Evolutionary conservation across 306 rosid genomes (phyloP).

Genomic region (Dalbergia cultrata): DNA sequence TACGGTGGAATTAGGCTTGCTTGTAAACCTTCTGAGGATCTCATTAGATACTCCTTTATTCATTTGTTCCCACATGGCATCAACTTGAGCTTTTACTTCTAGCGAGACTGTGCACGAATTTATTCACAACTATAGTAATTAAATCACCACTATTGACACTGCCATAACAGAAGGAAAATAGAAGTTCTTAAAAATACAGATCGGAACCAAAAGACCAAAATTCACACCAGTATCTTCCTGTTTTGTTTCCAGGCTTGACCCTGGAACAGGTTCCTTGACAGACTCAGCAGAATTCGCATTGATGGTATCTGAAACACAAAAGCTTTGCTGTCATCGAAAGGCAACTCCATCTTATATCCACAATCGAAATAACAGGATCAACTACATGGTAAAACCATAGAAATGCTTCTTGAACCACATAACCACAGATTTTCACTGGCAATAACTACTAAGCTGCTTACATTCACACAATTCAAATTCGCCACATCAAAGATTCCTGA

Average conservation of each 20-base stretch:
- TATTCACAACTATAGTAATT: conserved; percentile 23
- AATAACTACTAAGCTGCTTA: not conserved
- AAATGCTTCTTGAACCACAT: conserved; percentile 36
- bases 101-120: conserved; percentile 43
- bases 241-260: conserved; percentile 52
- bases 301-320: conserved; percentile 62
- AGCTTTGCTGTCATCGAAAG: conserved; percentile 12
- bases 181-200: conserved; percentile 20
- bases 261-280: conserved; percentile 55
- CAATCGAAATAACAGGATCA: conserved; percentile 9
- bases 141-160: conserved; percentile 20
- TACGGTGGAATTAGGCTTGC: conserved; percentile 55
- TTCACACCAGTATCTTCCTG: conserved; percentile 64
- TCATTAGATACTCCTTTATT: conserved; percentile 81
- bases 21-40: conserved; percentile 56
- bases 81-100: conserved; percentile 82
- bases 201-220: conserved; percentile 13
- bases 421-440: conserved; percentile 28
- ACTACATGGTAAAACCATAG: conserved; percentile 26
- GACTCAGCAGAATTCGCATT: conserved; percentile 57
- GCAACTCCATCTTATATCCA: conserved; percentile 35
- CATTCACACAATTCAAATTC: conserved; percentile 22
- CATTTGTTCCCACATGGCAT: conserved; percentile 95
- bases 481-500: not conserved
- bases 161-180: not conserved